These are phyloP conservation scores for Ichthyophthirius multifiliis DNA, from an alignment of 169 alveolate species.

Conservation along the genomic window DNA sequence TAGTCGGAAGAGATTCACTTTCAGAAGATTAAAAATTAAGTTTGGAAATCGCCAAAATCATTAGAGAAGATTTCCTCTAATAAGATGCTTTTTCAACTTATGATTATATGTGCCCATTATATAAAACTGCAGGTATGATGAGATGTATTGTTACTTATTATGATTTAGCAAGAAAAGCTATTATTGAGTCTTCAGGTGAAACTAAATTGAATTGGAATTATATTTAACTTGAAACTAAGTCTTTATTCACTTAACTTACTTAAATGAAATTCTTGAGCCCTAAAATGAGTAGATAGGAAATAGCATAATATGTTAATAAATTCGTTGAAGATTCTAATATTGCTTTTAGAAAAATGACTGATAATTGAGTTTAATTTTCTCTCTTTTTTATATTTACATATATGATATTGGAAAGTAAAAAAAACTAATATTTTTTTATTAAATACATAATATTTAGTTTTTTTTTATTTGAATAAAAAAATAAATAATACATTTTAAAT, in stretches of 20 bases:
- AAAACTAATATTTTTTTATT: too few relatives aligned
- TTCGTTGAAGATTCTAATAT: conserved; percentile 32
- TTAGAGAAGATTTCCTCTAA: conserved; percentile 97
- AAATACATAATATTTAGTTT: too few relatives aligned
- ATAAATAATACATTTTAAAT: too few relatives aligned
- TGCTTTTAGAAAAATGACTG: conserved; percentile 34
- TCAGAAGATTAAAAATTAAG: conserved; percentile 90
- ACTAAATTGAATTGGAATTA: conserved; percentile 47
- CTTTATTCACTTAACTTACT: conserved; percentile 83
- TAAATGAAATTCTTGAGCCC: conserved; percentile 92
- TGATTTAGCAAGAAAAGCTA: conserved; percentile 90
- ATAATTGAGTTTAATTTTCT: too few relatives aligned
- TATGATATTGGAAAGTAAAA: too few relatives aligned
- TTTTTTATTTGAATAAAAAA: too few relatives aligned
- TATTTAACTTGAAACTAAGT: conserved; percentile 70
- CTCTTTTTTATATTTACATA: too few relatives aligned
- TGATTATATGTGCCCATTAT: conserved; percentile 97
- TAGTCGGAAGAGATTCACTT: conserved; percentile 98
- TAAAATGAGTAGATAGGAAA: conserved; percentile 64
- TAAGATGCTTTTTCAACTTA: conserved; percentile 97
- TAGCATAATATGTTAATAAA: conserved; percentile 62
- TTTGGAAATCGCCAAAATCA: conserved; percentile 92
- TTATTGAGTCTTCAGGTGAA: conserved; percentile 62
- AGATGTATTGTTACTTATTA: conserved; percentile 91
- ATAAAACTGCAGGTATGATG: conserved; percentile 97